These are phyloP conservation scores for Penicillium desertorum DNA, from an alignment of 495 filamentous ascomycete species.

Conservation along the genomic window DNA sequence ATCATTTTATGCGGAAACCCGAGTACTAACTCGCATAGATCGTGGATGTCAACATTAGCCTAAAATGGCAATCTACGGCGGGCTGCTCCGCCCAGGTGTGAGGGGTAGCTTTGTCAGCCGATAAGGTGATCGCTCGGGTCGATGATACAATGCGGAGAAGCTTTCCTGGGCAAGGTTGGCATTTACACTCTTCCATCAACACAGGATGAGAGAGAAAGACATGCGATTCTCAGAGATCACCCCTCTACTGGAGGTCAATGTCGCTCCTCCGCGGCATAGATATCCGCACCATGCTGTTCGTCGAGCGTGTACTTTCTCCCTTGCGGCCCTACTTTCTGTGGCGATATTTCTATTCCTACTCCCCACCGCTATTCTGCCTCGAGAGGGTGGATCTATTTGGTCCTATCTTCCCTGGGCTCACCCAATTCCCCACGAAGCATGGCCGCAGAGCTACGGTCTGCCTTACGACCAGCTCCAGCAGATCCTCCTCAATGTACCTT, in stretches of 20 bases:
- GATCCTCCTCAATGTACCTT: constrained; percentile 71
- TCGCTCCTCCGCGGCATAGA: constrained; percentile 52
- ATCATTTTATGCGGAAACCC: not conserved
- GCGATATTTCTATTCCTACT: constrained; percentile 62
- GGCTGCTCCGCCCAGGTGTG: not conserved
- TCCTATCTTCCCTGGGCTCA: constrained; percentile 45
- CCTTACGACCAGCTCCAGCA: constrained; percentile 66
- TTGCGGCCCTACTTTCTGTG: constrained; percentile 56
- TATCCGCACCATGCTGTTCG: constrained; percentile 69
- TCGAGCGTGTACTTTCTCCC: constrained; percentile 67
- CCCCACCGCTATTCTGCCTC: constrained; percentile 39
- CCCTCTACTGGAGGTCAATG: constrained; percentile 40
- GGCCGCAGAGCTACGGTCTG: constrained; percentile 52
- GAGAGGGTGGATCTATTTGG: constrained; percentile 41
- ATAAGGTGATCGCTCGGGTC: constrained; percentile 6
- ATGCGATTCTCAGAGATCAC: constrained; percentile 46
- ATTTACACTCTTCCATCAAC: constrained; percentile 5
- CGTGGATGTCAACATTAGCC: not conserved
- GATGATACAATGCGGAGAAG: constrained; percentile 15
- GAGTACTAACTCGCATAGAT: not conserved
- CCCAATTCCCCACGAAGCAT: constrained; percentile 38
- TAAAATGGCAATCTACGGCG: not conserved
- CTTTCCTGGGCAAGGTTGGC: not conserved
- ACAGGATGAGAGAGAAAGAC: constrained; percentile 42
- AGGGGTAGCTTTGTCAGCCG: constrained; percentile 13